These are phyloP conservation scores for Salvia miltiorrhiza DNA, from an alignment of 257 asterid species.

Conservation along the genomic window DNA sequence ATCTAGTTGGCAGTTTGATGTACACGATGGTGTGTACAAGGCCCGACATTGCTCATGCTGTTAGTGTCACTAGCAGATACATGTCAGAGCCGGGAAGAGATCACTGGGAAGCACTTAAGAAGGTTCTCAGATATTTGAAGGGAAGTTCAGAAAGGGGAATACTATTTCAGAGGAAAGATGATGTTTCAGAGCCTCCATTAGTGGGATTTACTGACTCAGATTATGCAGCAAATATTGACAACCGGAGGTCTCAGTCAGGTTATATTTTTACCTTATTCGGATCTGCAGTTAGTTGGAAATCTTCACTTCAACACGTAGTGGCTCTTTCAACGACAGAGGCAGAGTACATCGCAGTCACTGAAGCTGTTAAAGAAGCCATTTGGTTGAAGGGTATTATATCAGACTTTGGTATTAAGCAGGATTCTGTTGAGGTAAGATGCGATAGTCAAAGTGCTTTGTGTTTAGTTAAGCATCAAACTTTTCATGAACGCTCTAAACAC, in stretches of 20 bases:
- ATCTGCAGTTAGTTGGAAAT: neutral
- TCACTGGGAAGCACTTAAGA: no score
- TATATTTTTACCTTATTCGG: neutral
- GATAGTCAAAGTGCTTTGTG: neutral
- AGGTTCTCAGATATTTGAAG: neutral
- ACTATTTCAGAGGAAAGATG: neutral
- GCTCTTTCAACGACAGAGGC: neutral
- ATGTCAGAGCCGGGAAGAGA: no score
- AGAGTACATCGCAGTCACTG: neutral
- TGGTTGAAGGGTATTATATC: neutral
- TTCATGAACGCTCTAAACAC: no score
- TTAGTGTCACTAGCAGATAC: no score
- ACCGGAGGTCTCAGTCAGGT: neutral
- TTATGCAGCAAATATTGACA: neutral
- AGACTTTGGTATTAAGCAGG: neutral
- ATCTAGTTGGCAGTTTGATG: no score
- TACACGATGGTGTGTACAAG: no score
- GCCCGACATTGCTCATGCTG: no score
- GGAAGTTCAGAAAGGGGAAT: neutral
- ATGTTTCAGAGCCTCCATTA: neutral
- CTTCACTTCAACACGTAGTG: neutral
- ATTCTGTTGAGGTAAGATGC: neutral
- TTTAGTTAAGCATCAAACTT: no score
- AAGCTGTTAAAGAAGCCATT: neutral
- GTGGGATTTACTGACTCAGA: neutral